Evolutionary conservation across 768 basidiomycete genomes (phyloP).

Genomic region (Leccinum uliginosum): DNA sequence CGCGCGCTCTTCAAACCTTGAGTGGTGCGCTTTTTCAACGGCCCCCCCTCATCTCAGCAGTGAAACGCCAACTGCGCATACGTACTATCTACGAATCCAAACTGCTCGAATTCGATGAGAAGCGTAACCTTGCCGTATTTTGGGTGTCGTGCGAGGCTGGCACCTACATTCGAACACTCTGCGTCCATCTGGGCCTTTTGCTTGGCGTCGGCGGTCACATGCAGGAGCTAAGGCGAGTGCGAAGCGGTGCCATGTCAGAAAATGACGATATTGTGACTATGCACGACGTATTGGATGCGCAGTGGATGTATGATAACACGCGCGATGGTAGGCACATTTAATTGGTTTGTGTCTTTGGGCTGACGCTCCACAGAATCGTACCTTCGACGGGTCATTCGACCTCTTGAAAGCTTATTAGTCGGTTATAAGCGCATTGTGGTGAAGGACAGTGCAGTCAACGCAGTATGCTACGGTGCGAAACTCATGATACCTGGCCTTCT

Average conservation of each 20-base stretch:
- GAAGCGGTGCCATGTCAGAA: conserved; percentile 95
- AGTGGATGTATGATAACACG: conserved; percentile 97
- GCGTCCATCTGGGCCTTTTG: conserved; percentile 92
- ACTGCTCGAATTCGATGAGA: conserved; percentile 94
- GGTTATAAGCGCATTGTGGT: conserved; percentile 99
- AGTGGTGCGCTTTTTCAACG: conserved; percentile 99
- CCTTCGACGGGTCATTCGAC: conserved; percentile 89
- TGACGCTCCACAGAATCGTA: conserved; percentile 70
- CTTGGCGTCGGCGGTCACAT: conserved; percentile 99
- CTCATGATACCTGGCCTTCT: conserved; percentile 99
- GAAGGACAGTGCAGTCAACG: conserved; percentile 98
- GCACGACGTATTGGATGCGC: conserved; percentile 99
- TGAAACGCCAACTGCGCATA: conserved; percentile 95
- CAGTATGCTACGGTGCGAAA: conserved; percentile 98
- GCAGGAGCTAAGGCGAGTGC: conserved; percentile 94
- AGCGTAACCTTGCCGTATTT: conserved; percentile 94
- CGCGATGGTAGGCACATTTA: conserved; percentile 67
- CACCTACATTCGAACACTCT: conserved; percentile 93
- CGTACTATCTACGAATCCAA: conserved; percentile 97
- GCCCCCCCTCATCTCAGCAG: conserved; percentile 97
- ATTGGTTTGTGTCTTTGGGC: conserved; percentile 5
- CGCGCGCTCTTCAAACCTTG: conserved; percentile 91
- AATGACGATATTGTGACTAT: conserved; percentile 98
- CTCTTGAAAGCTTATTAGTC: conserved; percentile 88
- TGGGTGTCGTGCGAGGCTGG: conserved; percentile 99